phyloP scores from a whole-genome alignment of 2,329 filamentous ascomycete species.

The Pseudopyricularia javanii region DNA sequence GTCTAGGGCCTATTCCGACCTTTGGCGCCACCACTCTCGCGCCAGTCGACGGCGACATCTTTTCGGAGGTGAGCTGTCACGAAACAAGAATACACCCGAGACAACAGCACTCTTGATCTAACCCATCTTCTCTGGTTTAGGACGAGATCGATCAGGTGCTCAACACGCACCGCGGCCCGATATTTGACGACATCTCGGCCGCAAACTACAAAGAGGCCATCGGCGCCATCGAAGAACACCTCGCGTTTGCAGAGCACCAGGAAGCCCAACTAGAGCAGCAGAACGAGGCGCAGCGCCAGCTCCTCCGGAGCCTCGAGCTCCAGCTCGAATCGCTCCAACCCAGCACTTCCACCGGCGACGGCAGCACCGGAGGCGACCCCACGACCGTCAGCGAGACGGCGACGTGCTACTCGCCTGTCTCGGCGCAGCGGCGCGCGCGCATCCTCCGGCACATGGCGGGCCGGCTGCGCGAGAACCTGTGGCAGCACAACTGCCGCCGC shows the following conservation, averaged over 20 bases:
- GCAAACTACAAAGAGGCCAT: conserved; percentile 3
- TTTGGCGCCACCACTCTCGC: conserved; percentile 2
- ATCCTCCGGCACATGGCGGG: conserved; percentile 7
- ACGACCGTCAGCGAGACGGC: not conserved
- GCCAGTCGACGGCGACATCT: conserved; percentile 1
- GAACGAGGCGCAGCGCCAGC: not conserved
- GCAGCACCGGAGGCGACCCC: not conserved
- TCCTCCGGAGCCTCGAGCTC: not conserved
- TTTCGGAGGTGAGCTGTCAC: not conserved
- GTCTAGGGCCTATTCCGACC: conserved; percentile 7
- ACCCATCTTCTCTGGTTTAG: not conserved
- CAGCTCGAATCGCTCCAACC: not conserved
- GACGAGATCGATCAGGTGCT: conserved; percentile 8
- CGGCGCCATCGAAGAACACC: conserved; percentile 1
- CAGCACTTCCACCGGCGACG: not conserved
- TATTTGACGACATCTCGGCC: conserved; percentile 2
- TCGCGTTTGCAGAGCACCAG: not conserved
- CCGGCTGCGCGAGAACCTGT: conserved; percentile 8
- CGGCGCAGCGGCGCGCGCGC: conserved; percentile 11
- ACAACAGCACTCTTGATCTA: not conserved
- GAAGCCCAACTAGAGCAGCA: not conserved
- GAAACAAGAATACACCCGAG: not conserved
- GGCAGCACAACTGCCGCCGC: not conserved
- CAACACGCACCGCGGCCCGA: conserved; percentile 4
- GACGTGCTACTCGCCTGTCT: not conserved